Conservation (phyloP, 352 stramenopile genomes). For the Phytophthora citricola region DNA sequence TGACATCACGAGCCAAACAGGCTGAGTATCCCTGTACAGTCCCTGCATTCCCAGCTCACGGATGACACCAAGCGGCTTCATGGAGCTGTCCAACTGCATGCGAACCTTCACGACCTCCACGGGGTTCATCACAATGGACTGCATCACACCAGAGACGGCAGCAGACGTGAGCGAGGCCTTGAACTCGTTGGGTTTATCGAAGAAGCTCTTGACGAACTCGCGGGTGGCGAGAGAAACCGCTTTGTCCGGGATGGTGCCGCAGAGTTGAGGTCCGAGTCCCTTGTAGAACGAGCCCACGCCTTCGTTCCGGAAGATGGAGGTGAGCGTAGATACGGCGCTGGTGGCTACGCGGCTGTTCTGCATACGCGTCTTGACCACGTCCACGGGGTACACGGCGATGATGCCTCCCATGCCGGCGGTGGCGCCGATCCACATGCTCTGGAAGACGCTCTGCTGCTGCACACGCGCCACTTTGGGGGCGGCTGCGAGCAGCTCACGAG, state of each 20-base stretch:
- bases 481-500: conserved; percentile 39
- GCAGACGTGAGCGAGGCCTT: conserved; percentile 76
- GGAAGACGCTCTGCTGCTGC: conserved; percentile 67
- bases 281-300: conserved; percentile 82
- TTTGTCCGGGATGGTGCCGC: conserved; percentile 82
- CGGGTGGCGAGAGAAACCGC: conserved; percentile 80
- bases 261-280: conserved; percentile 71
- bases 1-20: conserved; percentile 72
- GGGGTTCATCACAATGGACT: conserved; percentile 86
- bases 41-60: conserved; percentile 68
- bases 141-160: conserved; percentile 66
- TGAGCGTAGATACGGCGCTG: conserved; percentile 64
- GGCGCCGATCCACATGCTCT: conserved; percentile 84
- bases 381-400: conserved; percentile 82
- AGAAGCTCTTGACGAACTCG: conserved; percentile 81
- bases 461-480: conserved; percentile 28
- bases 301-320: conserved; percentile 65
- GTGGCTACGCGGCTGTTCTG: conserved; percentile 70
- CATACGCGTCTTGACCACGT: conserved; percentile 90
- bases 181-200: conserved; percentile 76
- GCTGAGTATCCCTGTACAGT: conserved; percentile 78
- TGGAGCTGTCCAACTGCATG: conserved; percentile 83
- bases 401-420: conserved; percentile 83
- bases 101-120: conserved; percentile 87
- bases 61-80: conserved; percentile 59